A percentile compares a stretch with the other conserved stretches of the same genome.
phyloP scores from a whole-genome alignment of 306 rosid genomes.

The Castanopsis chinensis region DNA sequence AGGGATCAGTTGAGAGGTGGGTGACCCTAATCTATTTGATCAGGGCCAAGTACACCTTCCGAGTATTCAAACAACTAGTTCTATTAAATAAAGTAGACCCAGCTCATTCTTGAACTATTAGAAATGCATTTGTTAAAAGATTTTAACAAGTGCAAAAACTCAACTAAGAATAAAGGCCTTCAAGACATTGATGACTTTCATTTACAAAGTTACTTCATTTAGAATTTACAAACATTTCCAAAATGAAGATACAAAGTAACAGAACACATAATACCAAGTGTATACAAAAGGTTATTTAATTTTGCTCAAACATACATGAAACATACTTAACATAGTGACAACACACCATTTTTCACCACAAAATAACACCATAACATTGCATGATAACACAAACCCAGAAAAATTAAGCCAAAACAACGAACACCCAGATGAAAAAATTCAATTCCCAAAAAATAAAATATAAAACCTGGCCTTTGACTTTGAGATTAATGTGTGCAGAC shows the following conservation, averaged over 20 bases:
- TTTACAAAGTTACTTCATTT: too few species aligned
- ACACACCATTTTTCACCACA: too few species aligned
- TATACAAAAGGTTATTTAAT: too few species aligned
- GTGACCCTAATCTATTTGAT: background rate
- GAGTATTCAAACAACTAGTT: background rate
- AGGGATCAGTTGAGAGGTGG: background rate
- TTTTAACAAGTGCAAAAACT: background rate
- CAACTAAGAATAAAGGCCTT: too few species aligned
- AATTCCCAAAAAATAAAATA: background rate
- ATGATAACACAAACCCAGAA: too few species aligned
- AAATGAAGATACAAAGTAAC: too few species aligned
- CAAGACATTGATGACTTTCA: too few species aligned
- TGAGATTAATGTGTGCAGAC: constrained; percentile 73
- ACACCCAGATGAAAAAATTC: background rate
- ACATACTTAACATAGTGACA: too few species aligned
- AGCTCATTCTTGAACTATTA: background rate
- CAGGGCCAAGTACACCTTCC: background rate
- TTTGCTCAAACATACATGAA: too few species aligned
- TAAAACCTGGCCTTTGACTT: constrained; percentile 81
- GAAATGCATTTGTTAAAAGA: background rate
- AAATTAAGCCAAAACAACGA: background rate
- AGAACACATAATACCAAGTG: too few species aligned
- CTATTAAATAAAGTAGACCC: background rate
- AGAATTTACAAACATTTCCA: too few species aligned
- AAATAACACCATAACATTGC: too few species aligned